phyloP scores from a whole-genome alignment of 2,329 filamentous ascomycete species.

The Furcasterigmium furcatum region DNA sequence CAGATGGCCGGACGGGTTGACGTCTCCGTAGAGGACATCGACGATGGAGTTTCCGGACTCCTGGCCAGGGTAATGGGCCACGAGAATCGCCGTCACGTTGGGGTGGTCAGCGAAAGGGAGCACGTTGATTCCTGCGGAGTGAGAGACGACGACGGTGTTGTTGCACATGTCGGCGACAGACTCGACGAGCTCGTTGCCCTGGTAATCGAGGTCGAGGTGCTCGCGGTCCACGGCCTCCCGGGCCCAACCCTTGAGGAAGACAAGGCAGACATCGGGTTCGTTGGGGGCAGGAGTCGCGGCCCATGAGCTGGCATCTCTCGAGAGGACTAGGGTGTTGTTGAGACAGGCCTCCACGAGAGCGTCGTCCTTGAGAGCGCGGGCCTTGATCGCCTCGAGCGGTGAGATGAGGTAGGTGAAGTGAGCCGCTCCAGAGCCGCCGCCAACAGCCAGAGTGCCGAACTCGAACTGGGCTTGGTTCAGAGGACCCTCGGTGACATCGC shows the following conservation, averaged over 20 bases:
- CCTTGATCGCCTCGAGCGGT: conserved; percentile 67
- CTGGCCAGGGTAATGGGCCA: conserved; percentile 73
- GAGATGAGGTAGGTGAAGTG: conserved; percentile 75
- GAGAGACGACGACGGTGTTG: conserved; percentile 6
- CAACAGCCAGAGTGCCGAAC: conserved; percentile 64
- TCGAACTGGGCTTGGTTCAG: conserved; percentile 46
- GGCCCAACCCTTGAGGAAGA: conserved; percentile 84
- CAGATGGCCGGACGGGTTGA: conserved; percentile 48
- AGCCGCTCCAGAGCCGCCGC: conserved; percentile 74
- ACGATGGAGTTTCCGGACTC: conserved; percentile 73
- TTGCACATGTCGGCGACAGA: conserved; percentile 1
- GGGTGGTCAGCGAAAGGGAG: conserved; percentile 53
- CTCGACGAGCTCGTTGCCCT: conserved; percentile 45
- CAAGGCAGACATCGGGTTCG: conserved; percentile 67
- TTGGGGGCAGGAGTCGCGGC: conserved; percentile 34
- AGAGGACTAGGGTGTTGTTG: conserved; percentile 58
- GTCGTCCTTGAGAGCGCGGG: conserved; percentile 56
- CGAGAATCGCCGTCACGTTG: conserved; percentile 67
- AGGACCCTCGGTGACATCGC: conserved; percentile 69
- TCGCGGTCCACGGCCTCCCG: conserved; percentile 76
- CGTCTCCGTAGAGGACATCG: conserved; percentile 69
- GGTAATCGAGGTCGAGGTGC: conserved; percentile 53
- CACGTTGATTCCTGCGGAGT: conserved; percentile 2
- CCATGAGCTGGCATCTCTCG: conserved; percentile 59
- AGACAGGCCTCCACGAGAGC: conserved; percentile 63